These are phyloP conservation scores for Filosporella fistucella DNA, from an alignment of 495 filamentous ascomycete genomes.

Conservation along the genomic window DNA sequence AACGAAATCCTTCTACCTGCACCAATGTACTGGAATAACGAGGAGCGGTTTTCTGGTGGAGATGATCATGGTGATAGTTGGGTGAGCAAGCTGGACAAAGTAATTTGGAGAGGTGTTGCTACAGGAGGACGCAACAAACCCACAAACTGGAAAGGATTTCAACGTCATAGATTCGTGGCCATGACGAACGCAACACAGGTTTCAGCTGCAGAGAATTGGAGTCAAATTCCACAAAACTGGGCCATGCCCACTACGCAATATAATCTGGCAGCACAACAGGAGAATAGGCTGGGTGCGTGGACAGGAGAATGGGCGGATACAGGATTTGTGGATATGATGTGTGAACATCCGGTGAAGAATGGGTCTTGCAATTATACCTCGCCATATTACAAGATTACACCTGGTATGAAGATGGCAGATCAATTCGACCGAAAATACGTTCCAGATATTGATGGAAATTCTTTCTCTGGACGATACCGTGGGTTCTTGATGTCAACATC, in stretches of 20 bases:
- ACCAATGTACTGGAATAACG: constrained; percentile 70
- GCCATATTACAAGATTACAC: constrained; percentile 34
- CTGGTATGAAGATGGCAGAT: constrained; percentile 32
- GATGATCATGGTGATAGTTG: constrained; percentile 45
- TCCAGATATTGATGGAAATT: constrained; percentile 69
- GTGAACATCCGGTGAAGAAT: constrained; percentile 25
- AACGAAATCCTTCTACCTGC: constrained; percentile 79
- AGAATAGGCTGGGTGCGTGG: constrained; percentile 30
- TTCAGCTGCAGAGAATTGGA: constrained; percentile 31
- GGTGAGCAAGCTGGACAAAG: constrained; percentile 46
- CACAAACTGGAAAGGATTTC: constrained; percentile 65
- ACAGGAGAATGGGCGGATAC: constrained; percentile 37
- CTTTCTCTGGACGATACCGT: constrained; percentile 66
- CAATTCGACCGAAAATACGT: constrained; percentile 35
- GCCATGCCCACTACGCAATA: constrained; percentile 32
- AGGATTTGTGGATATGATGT: constrained; percentile 44
- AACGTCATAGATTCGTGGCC: constrained; percentile 67
- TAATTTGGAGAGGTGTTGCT: constrained; percentile 69
- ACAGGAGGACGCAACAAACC: constrained; percentile 60
- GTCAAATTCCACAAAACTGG: constrained; percentile 31
- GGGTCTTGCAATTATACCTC: constrained; percentile 45
- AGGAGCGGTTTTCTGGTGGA: constrained; percentile 62
- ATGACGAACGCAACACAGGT: constrained; percentile 58
- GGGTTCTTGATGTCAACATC: constrained; percentile 61
- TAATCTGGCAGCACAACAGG: constrained; percentile 22